Conservation (phyloP, 2,329 filamentous ascomycete genomes). For the Epichloe typhina region DNA sequence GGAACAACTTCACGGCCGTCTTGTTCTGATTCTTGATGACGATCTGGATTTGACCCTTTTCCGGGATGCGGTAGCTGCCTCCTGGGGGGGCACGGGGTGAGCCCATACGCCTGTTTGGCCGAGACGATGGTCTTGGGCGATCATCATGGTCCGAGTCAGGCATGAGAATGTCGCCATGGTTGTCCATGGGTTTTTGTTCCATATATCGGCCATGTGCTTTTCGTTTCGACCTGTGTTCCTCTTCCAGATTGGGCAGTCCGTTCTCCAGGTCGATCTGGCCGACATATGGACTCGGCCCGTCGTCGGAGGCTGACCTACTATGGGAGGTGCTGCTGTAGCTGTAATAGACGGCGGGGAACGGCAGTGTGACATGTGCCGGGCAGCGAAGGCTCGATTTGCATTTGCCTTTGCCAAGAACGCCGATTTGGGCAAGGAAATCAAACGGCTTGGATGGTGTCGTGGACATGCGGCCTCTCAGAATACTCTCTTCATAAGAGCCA, state of each 20-base stretch:
- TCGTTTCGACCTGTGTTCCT: slow-evolving; percentile 32
- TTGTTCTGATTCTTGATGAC: slow-evolving; percentile 98
- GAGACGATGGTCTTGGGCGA: slow-evolving; percentile 14
- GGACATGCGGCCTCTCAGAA: slow-evolving; percentile 89
- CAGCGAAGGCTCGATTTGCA: slow-evolving; percentile 78
- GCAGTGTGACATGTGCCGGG: slow-evolving; percentile 77
- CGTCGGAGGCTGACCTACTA: slow-evolving; percentile 52
- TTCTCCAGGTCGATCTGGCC: slow-evolving; percentile 87
- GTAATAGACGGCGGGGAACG: slow-evolving; percentile 93
- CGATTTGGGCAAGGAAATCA: slow-evolving; percentile 89
- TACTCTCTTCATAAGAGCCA: slow-evolving; percentile 94
- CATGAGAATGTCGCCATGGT: slow-evolving; percentile 10
- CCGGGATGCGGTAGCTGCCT: slow-evolving; percentile 85
- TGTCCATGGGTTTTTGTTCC: slow-evolving; percentile 22
- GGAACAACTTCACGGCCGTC: slow-evolving; percentile 89
- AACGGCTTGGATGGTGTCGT: slow-evolving; percentile 86
- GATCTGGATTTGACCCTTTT: slow-evolving; percentile 88
- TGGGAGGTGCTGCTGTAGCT: slow-evolving; percentile 63
- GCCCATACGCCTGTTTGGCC: slow-evolving; percentile 40
- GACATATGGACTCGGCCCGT: slow-evolving; percentile 91
- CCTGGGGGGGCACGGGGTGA: slow-evolving; percentile 56
- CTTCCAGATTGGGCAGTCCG: slow-evolving; percentile 43
- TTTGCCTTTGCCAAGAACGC: slow-evolving; percentile 77
- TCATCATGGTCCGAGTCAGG: slow-evolving; percentile 17
- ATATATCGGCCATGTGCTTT: slow-evolving; percentile 33